Conservation (phyloP, 148 eudicot genomes). For the Rheum nobile region DNA sequence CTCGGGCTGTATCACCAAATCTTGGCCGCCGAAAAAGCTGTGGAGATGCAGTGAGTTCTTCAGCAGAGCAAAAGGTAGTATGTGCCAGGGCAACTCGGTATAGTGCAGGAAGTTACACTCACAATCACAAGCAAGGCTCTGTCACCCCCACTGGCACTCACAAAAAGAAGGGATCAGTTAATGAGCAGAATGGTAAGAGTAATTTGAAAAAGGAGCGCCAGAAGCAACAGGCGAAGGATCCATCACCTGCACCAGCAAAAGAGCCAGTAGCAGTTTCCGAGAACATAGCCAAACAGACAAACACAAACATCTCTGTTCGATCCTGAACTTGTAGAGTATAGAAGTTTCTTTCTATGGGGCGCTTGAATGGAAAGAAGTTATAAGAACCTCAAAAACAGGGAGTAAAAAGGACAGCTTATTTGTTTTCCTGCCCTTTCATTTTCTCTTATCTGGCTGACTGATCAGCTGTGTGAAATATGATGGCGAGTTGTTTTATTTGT, state of each 20-base stretch:
- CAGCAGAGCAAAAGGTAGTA: slow-evolving; percentile 31
- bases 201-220: slow-evolving; percentile 25
- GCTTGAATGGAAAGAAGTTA: neutral
- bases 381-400: neutral
- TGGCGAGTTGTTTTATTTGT: neutral
- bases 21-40: slow-evolving; percentile 77
- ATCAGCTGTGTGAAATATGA: slow-evolving; percentile 8
- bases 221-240: slow-evolving; percentile 25
- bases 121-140: slow-evolving; percentile 21
- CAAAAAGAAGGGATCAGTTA: slow-evolving; percentile 32
- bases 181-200: slow-evolving; percentile 4
- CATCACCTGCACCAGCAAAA: slow-evolving; percentile 19
- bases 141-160: slow-evolving; percentile 19
- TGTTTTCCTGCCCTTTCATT: slow-evolving; percentile 2
- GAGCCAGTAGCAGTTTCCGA: slow-evolving; percentile 10
- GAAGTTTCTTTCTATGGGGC: slow-evolving; percentile 6
- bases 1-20: slow-evolving; percentile 83
- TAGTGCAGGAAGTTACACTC: slow-evolving; percentile 33
- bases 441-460: slow-evolving; percentile 1
- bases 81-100: slow-evolving; percentile 32
- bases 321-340: slow-evolving; percentile 20
- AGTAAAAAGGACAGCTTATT: neutral
- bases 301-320: slow-evolving; percentile 38
- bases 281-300: slow-evolving; percentile 26
- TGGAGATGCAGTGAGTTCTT: slow-evolving; percentile 31